Percentiles rank a stretch among this genome's conserved stretches.
phyloP scores from a whole-genome alignment of 2,329 filamentous ascomycete species.

The Colletotrichum salicis region DNA sequence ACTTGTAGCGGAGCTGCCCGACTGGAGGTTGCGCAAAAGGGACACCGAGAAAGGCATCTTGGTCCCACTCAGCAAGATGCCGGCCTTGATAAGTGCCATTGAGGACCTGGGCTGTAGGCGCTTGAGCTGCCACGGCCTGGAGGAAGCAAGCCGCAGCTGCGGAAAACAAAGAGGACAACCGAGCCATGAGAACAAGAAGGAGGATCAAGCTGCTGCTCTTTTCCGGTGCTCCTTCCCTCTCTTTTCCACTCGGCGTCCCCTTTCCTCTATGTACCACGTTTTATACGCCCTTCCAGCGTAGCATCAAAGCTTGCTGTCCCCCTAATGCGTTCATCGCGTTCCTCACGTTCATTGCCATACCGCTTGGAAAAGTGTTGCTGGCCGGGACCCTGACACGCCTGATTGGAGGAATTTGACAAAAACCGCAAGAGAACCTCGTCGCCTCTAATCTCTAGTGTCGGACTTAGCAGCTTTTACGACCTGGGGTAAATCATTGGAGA shows the following conservation, averaged over 20 bases:
- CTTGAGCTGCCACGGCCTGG: slow-evolving; percentile 10
- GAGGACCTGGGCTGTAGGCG: slow-evolving; percentile 37
- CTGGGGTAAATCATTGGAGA: slow-evolving; percentile 29
- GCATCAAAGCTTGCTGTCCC: neutral
- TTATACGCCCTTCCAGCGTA: slow-evolving; percentile 22
- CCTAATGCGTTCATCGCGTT: neutral
- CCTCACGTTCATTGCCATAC: neutral
- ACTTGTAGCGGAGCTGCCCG: slow-evolving; percentile 48
- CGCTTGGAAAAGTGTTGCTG: neutral
- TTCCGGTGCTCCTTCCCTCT: neutral
- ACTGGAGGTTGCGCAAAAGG: slow-evolving; percentile 49
- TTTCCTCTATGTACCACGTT: neutral
- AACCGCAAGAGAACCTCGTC: slow-evolving; percentile 17
- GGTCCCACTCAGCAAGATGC: slow-evolving; percentile 47
- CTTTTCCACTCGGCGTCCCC: neutral
- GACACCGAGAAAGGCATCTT: slow-evolving; percentile 53
- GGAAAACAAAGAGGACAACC: slow-evolving; percentile 7
- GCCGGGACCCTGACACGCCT: neutral
- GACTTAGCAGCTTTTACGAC: neutral
- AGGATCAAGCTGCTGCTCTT: neutral
- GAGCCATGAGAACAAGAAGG: slow-evolving; percentile 2
- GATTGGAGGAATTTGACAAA: slow-evolving; percentile 33
- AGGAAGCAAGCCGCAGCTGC: slow-evolving; percentile 21
- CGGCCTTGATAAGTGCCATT: slow-evolving; percentile 49
- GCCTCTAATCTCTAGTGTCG: slow-evolving; percentile 1